Evolutionary conservation across 2,329 filamentous ascomycete genomes (phyloP), one percentile per base, ranked within the genome.

Genomic region (Moelleriella libera): DNA sequence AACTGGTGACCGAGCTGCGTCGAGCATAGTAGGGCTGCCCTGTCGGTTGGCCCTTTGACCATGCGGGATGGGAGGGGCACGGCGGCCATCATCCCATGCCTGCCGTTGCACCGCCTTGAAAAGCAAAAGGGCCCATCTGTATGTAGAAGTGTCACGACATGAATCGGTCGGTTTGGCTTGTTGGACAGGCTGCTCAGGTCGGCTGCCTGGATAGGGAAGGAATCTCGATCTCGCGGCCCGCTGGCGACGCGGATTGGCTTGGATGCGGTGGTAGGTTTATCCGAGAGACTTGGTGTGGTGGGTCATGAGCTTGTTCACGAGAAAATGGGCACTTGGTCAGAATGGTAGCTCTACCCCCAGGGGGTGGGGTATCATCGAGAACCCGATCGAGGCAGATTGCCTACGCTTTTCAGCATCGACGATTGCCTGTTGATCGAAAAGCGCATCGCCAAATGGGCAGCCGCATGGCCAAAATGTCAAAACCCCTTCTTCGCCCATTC

Each of bases 371-470:
- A 3, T 21, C 3, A 21, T 21, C 21, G 21, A 11, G 11, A 7
- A 3, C 21, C 42, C 34, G 42, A 47, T 45, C 29, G 8, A 30
- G 8, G 32, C 32, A 46, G 37, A 45, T 49, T 43, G 31, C 45
- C 31, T 31, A 49, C 45, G 28, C n/a, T 41, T 10, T 30, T 42
- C 41, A 41, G 45, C 43, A 49, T 49, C 48, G 48, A 43, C 43
- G 44, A 47, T 49, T 43, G 39, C 43, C 41, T 45, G 45, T 45
- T 45, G 48, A 49, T 49, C 48, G 48, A 44, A 47, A 47, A 30
- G 12, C 5, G 32, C 42, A 47, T 49, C 44, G 42, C 30, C 42
- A 45, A 47, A 49, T 47, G 37, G 29, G 30, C 43, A 47, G 21
- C 29, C 43, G 21, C 45, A 43, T 47, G 47, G 48, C 9, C 42